Conservation (phyloP, 495 filamentous ascomycete genomes). For the Tuber borchii region DNA sequence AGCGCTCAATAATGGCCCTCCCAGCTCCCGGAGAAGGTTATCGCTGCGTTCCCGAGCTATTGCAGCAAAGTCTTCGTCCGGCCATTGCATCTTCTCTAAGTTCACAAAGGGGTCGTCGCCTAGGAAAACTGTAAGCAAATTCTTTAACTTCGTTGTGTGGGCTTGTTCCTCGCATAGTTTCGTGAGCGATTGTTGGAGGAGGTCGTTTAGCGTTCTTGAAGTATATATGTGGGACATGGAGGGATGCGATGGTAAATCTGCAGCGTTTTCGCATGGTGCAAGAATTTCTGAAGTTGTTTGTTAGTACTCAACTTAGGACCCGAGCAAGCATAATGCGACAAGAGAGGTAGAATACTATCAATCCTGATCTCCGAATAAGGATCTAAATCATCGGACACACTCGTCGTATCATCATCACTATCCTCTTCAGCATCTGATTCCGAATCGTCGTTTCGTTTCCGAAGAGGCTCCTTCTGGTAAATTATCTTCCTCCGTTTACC, state of each 20-base stretch:
- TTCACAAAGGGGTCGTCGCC: slow-evolving; percentile 41
- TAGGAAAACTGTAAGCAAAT: slow-evolving; percentile 39
- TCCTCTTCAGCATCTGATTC: slow-evolving; percentile 71
- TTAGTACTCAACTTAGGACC: neutral
- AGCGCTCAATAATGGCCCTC: slow-evolving; percentile 8
- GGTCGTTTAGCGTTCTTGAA: slow-evolving; percentile 70
- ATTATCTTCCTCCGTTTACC: slow-evolving; percentile 81
- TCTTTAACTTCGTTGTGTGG: slow-evolving; percentile 40
- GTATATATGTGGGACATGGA: slow-evolving; percentile 75
- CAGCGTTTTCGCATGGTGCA: slow-evolving; percentile 75
- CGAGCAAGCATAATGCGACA: neutral
- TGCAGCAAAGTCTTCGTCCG: slow-evolving; percentile 33
- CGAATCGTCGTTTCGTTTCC: slow-evolving; percentile 70
- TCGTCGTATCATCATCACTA: slow-evolving; percentile 68
- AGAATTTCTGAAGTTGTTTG: slow-evolving; percentile 60
- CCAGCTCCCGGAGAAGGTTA: slow-evolving; percentile 32
- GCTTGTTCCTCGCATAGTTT: slow-evolving; percentile 40
- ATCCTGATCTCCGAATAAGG: slow-evolving; percentile 74
- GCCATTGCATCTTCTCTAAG: slow-evolving; percentile 40
- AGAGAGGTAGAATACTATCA: slow-evolving; percentile 56
- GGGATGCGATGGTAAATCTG: slow-evolving; percentile 77
- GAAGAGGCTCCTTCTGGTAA: slow-evolving; percentile 60
- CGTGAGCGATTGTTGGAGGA: slow-evolving; percentile 60
- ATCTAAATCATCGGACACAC: slow-evolving; percentile 65
- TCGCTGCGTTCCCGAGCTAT: slow-evolving; percentile 34